Percentiles rank a stretch among this genome's conserved stretches.
Conservation (phyloP, 208 protist species). For the Acanthamoeba lenticulata region DNA sequence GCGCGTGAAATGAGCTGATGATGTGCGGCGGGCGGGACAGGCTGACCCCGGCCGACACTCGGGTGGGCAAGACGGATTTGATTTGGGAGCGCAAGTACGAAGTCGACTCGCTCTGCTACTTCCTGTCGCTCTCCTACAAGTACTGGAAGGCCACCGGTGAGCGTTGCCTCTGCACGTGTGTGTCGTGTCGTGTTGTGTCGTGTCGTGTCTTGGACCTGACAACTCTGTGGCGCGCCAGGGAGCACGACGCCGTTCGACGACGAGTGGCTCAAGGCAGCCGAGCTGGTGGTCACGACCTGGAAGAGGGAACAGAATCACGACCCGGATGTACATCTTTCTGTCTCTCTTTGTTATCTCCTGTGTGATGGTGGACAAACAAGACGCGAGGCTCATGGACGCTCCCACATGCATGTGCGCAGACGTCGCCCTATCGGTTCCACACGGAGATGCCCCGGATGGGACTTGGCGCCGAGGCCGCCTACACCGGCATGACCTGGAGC, state of each 20-base stretch:
- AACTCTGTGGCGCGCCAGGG: neutral
- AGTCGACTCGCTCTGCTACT: constrained; percentile 60
- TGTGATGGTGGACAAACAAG: neutral
- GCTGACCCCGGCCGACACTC: neutral
- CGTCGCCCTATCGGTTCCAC: neutral
- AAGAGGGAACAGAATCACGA: constrained; percentile 48
- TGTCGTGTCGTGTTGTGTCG: no score
- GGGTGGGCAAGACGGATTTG: constrained; percentile 15
- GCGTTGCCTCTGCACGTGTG: neutral
- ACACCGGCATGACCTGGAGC: constrained; percentile 66
- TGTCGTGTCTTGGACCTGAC: neutral
- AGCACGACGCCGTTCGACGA: neutral
- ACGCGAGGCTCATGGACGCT: no score
- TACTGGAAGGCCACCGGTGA: constrained; percentile 63
- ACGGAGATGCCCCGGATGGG: neutral
- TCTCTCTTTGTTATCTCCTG: neutral
- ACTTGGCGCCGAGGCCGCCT: neutral
- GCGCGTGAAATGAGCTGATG: neutral
- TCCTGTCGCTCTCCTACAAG: constrained; percentile 50
- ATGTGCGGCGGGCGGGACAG: neutral
- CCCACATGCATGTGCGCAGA: neutral
- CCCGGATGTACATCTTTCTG: neutral
- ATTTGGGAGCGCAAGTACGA: constrained; percentile 67
- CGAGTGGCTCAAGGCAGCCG: constrained; percentile 32
- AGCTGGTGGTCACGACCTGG: constrained; percentile 39